phyloP scores from a whole-genome alignment of 805 yeast species.

The Pichia rugopelliculosa region DNA sequence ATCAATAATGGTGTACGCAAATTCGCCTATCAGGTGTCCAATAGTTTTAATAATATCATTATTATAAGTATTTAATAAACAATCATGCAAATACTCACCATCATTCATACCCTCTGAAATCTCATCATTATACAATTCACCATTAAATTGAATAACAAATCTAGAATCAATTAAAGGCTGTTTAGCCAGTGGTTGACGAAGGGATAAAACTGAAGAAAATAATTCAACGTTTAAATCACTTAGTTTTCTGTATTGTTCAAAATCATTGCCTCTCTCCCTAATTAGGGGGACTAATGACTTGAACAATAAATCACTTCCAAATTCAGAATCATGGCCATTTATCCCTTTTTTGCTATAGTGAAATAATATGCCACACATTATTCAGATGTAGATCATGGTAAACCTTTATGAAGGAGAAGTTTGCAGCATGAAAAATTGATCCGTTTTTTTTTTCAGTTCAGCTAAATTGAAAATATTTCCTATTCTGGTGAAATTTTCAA shows the following conservation, averaged over 20 bases:
- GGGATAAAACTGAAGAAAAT: slow-evolving; percentile 69
- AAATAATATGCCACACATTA: slow-evolving; percentile 54
- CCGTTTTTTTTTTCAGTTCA: too few species aligned
- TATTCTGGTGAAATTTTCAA: neutral
- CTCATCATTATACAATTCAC: slow-evolving; percentile 71
- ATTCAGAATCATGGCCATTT: slow-evolving; percentile 13
- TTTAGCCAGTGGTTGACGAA: slow-evolving; percentile 67
- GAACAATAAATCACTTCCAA: slow-evolving; percentile 18
- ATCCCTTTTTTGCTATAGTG: slow-evolving; percentile 18
- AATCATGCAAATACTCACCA: slow-evolving; percentile 42
- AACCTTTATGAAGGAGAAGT: neutral
- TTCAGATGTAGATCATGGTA: too few species aligned
- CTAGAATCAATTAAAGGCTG: slow-evolving; percentile 54
- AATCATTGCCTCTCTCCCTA: slow-evolving; percentile 61
- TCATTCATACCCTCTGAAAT: slow-evolving; percentile 48
- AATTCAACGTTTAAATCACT: slow-evolving; percentile 25
- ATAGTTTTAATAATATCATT: slow-evolving; percentile 37
- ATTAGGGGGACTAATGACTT: slow-evolving; percentile 37
- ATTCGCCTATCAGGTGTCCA: slow-evolving; percentile 64
- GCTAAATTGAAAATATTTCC: neutral
- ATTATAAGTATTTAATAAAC: slow-evolving; percentile 23
- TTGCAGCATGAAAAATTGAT: neutral
- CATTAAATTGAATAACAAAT: slow-evolving; percentile 71
- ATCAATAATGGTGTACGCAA: slow-evolving; percentile 58
- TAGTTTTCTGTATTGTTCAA: slow-evolving; percentile 26